phyloP scores from a whole-genome alignment of 2,329 filamentous ascomycete genomes.

The Aspergillus pseudotamarii region DNA sequence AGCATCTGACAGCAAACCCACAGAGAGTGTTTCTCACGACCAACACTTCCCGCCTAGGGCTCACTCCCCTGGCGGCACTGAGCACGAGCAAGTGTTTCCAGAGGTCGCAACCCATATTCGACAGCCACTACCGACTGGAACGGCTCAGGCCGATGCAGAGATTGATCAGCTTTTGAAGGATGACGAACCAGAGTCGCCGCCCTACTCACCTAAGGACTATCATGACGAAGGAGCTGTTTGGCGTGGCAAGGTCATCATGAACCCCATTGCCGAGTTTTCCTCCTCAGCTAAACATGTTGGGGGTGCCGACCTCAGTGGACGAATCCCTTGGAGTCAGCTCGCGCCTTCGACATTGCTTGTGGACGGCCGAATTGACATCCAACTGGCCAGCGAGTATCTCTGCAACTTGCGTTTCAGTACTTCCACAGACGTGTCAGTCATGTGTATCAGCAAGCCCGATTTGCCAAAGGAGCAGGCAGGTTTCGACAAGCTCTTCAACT shows the following conservation, averaged over 20 bases:
- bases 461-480: constrained; percentile 59
- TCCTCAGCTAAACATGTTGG: constrained; percentile 81
- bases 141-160: constrained; percentile 72
- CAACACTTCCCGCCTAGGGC: constrained; percentile 83
- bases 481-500: constrained; percentile 80
- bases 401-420: constrained; percentile 81
- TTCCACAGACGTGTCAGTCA: constrained; percentile 80
- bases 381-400: constrained; percentile 86
- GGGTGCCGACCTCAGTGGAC: constrained; percentile 73
- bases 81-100: constrained; percentile 48
- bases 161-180: constrained; percentile 86
- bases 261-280: constrained; percentile 72
- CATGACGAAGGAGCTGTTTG: constrained; percentile 73
- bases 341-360: constrained; percentile 68
- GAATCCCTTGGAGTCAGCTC: constrained; percentile 72
- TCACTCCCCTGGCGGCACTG: constrained; percentile 66
- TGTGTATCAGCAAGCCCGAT: constrained; percentile 68
- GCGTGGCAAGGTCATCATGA: constrained; percentile 77
- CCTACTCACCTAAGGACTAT: constrained; percentile 80
- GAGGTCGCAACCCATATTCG: constrained; percentile 42
- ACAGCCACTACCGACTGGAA: constrained; percentile 47
- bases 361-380: constrained; percentile 72
- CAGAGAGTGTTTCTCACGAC: constrained; percentile 65
- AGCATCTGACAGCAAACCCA: constrained; percentile 48
- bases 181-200: constrained; percentile 77